Evolutionary conservation across 2,329 filamentous ascomycete species (phyloP), one percentile per base, ranked within the genome.

Genomic region (Colletotrichum cereale): DNA sequence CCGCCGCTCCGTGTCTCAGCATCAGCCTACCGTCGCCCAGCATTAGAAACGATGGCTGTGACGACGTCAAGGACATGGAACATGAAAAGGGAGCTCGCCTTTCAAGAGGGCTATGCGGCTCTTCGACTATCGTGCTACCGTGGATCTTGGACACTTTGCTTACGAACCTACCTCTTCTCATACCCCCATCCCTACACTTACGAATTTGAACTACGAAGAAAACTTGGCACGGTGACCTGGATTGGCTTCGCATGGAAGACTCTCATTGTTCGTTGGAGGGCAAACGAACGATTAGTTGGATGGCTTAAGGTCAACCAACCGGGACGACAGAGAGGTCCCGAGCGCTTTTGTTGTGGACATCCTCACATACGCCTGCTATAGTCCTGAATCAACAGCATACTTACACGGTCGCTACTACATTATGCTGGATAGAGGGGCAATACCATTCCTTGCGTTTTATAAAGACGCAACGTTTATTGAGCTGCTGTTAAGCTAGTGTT

Each of bases 31-130:
- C 38, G 68, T 67, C 64, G 56, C 47, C 71, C 75, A 78, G 78
- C 76, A 79, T 73, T 74, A 79, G 78, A 80, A 80, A 80, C 73
- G 75, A 80, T 68, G 78, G 77, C 75, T 80, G 77, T 75, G 77
- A 74, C 73, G 70, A 69, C 73, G 73, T 73, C 66, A 66, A 63
- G 74, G 53, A 58, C 29, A 38, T 60, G 67, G 68, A 68, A 44
- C 44, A 71, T 38, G 40, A 63, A 62, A 68, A 73, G 71, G 72
- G 67, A 36, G 26, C 52, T 53, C 47, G 34, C 42, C 36, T 52
- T 52, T 58, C 29, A 26, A 24, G 50, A 62, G 52, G 38, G n/a
- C 44, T 38, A 21, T 38, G 40, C 44, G 42, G 42, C 52, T 68
- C 64, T 60, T 34, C 65, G 24, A 57, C n/a, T 42, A 57, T 29